A percentile compares a stretch with the other conserved stretches of the same genome.
These are phyloP conservation scores for Pseudocercospora ulei DNA, from an alignment of 2,329 filamentous ascomycete genomes.

Conservation along the genomic window DNA sequence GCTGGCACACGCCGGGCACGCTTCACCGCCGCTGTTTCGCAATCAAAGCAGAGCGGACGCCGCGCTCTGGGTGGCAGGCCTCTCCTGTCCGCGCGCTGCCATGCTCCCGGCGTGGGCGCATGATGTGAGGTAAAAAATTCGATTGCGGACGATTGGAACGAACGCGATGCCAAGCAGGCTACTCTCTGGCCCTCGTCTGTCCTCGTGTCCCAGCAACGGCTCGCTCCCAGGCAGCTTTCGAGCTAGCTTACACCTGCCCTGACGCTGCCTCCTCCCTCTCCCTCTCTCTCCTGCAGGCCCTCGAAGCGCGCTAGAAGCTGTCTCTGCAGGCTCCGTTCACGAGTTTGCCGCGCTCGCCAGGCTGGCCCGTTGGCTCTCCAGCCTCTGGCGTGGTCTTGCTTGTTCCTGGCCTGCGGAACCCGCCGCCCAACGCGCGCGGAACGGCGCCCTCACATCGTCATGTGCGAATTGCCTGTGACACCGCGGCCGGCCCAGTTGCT, in stretches of 20 bases:
- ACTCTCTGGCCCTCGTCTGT: neutral
- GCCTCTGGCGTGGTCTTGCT: slow-evolving; percentile 8
- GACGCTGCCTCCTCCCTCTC: slow-evolving; percentile 1
- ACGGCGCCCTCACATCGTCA: slow-evolving; percentile 9
- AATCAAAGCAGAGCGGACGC: slow-evolving; percentile 18
- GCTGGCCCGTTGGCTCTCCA: slow-evolving; percentile 1
- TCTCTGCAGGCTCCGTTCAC: slow-evolving; percentile 7
- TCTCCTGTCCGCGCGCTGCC: slow-evolving; percentile 1
- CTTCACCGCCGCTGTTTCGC: slow-evolving; percentile 21
- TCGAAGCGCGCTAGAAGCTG: slow-evolving; percentile 13
- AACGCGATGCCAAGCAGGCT: slow-evolving; percentile 2
- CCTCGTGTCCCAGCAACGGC: neutral
- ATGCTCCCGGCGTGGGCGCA: neutral
- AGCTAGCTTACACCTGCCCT: slow-evolving; percentile 5
- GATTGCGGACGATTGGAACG: slow-evolving; percentile 2
- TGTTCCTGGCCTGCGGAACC: slow-evolving; percentile 8
- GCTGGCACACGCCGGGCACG: too few species aligned
- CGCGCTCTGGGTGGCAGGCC: neutral
- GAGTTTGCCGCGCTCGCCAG: slow-evolving; percentile 12
- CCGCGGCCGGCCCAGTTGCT: slow-evolving; percentile 1
- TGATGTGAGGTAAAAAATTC: slow-evolving; percentile 12
- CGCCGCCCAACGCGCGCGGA: slow-evolving; percentile 3
- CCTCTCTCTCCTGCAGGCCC: slow-evolving; percentile 1
- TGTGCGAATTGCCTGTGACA: neutral
- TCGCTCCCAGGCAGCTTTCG: neutral